A percentile compares a stretch with the other conserved stretches of the same genome.
Conservation (phyloP, 2,329 filamentous ascomycete species). For the Pseudopithomyces maydicus region DNA sequence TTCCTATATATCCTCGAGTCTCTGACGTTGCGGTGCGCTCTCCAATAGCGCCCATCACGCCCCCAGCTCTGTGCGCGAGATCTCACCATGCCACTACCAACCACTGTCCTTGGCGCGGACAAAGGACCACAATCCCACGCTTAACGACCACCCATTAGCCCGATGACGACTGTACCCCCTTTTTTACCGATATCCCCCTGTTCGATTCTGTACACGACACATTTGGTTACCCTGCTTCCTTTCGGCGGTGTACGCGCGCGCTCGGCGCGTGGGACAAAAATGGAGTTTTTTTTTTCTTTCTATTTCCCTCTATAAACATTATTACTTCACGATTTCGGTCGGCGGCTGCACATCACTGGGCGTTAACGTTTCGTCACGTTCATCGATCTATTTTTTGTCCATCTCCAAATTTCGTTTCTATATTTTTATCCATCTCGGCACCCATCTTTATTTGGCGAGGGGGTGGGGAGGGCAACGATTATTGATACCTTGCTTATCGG, state of each 20-base stretch:
- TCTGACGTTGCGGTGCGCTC: slow-evolving; percentile 7
- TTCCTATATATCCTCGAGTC: slow-evolving; percentile 8
- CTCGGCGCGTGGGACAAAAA: slow-evolving; percentile 24
- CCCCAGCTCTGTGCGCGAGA: background rate
- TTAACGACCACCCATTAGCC: slow-evolving; percentile 10
- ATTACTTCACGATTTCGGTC: too few species aligned
- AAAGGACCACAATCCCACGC: slow-evolving; percentile 10
- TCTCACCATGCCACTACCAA: slow-evolving; percentile 2
- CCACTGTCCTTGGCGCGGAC: slow-evolving; percentile 4
- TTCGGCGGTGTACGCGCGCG: slow-evolving; percentile 15
- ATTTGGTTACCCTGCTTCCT: background rate
- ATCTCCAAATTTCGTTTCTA: too few species aligned
- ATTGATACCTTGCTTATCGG: slow-evolving; percentile 38
- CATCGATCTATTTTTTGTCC: too few species aligned
- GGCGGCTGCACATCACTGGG: slow-evolving; percentile 28
- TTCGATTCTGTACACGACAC: background rate
- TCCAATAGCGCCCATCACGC: slow-evolving; percentile 10
- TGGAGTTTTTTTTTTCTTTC: slow-evolving; percentile 19
- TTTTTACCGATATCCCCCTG: slow-evolving; percentile 3
- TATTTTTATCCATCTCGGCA: too few species aligned
- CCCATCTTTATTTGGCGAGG: slow-evolving; percentile 6
- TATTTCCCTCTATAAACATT: too few species aligned
- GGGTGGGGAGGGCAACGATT: slow-evolving; percentile 25
- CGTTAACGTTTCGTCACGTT: slow-evolving; percentile 23
- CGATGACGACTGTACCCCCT: slow-evolving; percentile 1